A percentile compares a stretch with the other conserved stretches of the same genome.
Evolutionary conservation across 352 stramenopile genomes (phyloP).

Genomic region (Phytopythium sindhum): DNA sequence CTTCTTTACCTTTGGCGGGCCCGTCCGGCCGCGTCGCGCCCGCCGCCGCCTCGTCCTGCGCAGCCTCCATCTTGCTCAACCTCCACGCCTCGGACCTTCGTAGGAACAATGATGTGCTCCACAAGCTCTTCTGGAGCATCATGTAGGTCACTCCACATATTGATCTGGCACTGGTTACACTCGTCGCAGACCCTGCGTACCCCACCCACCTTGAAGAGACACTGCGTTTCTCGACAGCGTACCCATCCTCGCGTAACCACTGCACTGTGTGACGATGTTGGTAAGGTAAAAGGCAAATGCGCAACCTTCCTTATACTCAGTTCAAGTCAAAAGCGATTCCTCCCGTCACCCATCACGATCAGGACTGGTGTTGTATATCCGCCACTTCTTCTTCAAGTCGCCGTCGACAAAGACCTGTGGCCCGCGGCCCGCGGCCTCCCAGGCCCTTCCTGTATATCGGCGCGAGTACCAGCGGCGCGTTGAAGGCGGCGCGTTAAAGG

Average conservation of each 20-base stretch:
- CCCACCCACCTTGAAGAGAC: neutral
- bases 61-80: neutral
- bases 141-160: neutral
- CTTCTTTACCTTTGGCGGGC: constrained; percentile 1
- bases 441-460: too few species aligned
- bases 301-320: neutral
- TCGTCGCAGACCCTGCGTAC: neutral
- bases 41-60: neutral
- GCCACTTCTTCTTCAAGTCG: neutral
- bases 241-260: too few species aligned
- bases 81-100: neutral
- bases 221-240: neutral
- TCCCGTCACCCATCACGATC: neutral
- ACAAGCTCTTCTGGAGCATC: neutral
- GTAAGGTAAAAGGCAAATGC: neutral
- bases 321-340: neutral
- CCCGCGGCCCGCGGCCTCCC: too few species aligned
- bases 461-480: too few species aligned
- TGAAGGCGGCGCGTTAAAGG: neutral
- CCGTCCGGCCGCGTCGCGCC: neutral
- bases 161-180: neutral
- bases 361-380: neutral
- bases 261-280: too few species aligned
- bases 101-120: neutral
- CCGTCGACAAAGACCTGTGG: neutral